Base-by-base conservation (phyloP, 208 protist genomes). In the Leishmania gerbilli region DNA sequence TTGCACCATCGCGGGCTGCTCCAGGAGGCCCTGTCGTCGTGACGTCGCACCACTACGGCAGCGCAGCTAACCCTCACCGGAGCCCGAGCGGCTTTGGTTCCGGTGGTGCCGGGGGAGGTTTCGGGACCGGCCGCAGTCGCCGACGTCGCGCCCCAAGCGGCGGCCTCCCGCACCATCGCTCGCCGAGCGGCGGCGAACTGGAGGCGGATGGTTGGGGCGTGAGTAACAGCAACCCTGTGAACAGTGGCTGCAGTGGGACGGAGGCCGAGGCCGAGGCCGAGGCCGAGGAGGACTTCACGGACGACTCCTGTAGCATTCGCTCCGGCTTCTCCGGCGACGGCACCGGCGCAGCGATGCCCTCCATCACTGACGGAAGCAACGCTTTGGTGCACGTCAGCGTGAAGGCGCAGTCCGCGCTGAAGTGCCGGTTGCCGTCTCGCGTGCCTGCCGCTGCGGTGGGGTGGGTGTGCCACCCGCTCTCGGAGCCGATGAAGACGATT, bases 401-500 rank as follows among this genome's bases (percentile, higher is more conserved):
- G 56, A 80, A 72, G 71, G 65, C 83, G 55, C 79, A 76, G 64
- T 85, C 86, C 5, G 79, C 86, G 74, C 81, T 80, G 15, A 84
- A 87, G 72, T 88, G 76, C 49, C 87, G 84, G 53, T 58, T 93
- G 42, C 85, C 88, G 4, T 65, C 88, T 19, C 84, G 86, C 37
- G 86, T 93, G 53, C 89, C 87, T 42, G 84, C 89, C 17, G 88
- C 88, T 6, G 83, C 83, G 69, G 92, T 86, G 37, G 82, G 81
- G 51, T 93, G 87, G 89, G 76, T 91, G 9, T 53, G 71, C 47
- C 53, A 77, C 45, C 74, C 71, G 31, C 47, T 76, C 13, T 67
- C 76, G 47, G 67, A 71, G 45, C n/a, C 49, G 53, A 17, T 49
- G 47, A 58, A 27, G 6, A 53, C 45, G 49, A 74, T 19, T 17